Evolutionary conservation across 495 filamentous ascomycete genomes (phyloP), one percentile per base, ranked within the genome.

Genomic region (Aspergillus diversus): DNA sequence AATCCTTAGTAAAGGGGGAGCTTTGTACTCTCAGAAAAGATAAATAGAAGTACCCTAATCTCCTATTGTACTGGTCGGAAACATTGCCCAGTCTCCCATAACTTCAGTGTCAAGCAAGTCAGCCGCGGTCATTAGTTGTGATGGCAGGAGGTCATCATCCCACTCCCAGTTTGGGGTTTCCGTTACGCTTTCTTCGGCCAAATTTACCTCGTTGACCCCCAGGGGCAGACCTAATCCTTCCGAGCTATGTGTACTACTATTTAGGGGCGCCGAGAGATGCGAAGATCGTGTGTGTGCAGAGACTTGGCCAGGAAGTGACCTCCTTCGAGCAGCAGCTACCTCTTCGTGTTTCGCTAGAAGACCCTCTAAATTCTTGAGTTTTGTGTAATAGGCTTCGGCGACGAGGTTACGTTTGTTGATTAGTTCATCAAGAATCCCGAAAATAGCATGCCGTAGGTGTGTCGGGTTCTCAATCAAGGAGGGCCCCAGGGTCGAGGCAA

Each of bases 371-470:
- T 57, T 43, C 9, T 46, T 57, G 15, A 57, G 34, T 11, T 57
- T 43, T 43, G 42, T 57, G 16, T 57, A 31, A 17, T 57, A 43
- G 4, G 37, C 55, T 5, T 39, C 55, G 7, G 78, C 78, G 34
- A 80, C 69, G 5, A 71, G 64, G 39, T 79, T 79, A 8, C 78
- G 75, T 16, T 69, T 67, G 49, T 68, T 64, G 37, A 78, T 75
- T 57, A 81, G 79, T 43, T 79, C 77, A 54, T 78, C 75, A 33
- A 81, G 72, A 27, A 81, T 72, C n/a, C 61, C 27, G 54, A 71
- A 71, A 3, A 69, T 67, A 39, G 68, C 75, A 21, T 73, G 64
- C 3, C 77, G 59, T 71, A 73, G 77, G 31, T 59, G 48, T 9
- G 67, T 68, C 27, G 68, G 64, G 34, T 69, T 64, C 57, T 69